Percentiles rank a stretch among this genome's conserved stretches.
phyloP scores from a whole-genome alignment of 2,329 filamentous ascomycete genomes.

The Cordyceps fumosorosea region DNA sequence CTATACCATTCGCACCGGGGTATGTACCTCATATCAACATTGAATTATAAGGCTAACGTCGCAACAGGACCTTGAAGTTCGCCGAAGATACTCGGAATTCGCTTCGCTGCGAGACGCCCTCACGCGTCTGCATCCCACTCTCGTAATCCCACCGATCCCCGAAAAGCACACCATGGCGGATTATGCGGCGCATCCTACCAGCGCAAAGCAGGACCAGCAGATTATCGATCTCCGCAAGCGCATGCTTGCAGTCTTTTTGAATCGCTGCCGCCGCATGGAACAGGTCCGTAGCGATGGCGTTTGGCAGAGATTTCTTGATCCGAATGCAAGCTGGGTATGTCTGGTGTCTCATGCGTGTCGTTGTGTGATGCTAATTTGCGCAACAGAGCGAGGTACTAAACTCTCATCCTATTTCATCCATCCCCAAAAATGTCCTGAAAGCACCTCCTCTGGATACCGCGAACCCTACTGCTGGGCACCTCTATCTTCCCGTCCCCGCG shows the following conservation, averaged over 20 bases:
- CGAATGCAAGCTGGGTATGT: slow-evolving; percentile 93
- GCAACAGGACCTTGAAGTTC: slow-evolving; percentile 81
- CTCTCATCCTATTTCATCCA: slow-evolving; percentile 80
- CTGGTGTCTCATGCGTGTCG: not conserved
- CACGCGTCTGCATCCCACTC: slow-evolving; percentile 84
- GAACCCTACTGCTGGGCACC: slow-evolving; percentile 83
- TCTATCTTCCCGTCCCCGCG: slow-evolving; percentile 79
- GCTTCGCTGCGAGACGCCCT: slow-evolving; percentile 83
- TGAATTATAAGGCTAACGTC: slow-evolving; percentile 6
- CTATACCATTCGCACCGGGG: slow-evolving; percentile 92
- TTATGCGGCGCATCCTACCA: slow-evolving; percentile 95
- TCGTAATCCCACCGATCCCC: slow-evolving; percentile 93
- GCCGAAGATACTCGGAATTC: slow-evolving; percentile 94
- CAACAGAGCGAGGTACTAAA: slow-evolving; percentile 84
- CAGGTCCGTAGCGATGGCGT: slow-evolving; percentile 88
- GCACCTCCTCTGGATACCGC: slow-evolving; percentile 92
- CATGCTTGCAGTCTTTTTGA: slow-evolving; percentile 93
- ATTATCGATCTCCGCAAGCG: slow-evolving; percentile 96
- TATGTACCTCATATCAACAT: slow-evolving; percentile 34
- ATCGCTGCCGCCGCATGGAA: slow-evolving; percentile 88
- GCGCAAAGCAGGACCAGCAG: slow-evolving; percentile 92
- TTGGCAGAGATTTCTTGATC: slow-evolving; percentile 96
- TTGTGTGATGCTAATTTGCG: slow-evolving; percentile 16
- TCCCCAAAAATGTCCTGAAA: slow-evolving; percentile 90
- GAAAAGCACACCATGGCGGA: slow-evolving; percentile 99